Evolutionary conservation across 805 yeast species (phyloP).

Genomic region (Saccharomycopsis sp.): DNA sequence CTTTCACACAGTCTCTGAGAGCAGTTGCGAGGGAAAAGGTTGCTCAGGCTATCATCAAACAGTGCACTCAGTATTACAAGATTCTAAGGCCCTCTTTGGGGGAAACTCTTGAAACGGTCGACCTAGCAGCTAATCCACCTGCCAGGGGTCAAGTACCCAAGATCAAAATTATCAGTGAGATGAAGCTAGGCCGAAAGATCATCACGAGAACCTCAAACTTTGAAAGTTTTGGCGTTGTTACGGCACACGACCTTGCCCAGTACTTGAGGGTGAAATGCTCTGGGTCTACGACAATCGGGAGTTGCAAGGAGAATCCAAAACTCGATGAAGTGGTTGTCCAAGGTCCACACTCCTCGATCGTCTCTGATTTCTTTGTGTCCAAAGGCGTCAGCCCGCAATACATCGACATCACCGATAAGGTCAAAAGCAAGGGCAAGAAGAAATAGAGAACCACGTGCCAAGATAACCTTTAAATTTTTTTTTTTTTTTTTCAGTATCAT

Average conservation of each 20-base stretch:
- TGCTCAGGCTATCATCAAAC: slow-evolving; percentile 36
- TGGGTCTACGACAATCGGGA: slow-evolving; percentile 74
- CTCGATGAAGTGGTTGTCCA: slow-evolving; percentile 72
- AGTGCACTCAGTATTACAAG: slow-evolving; percentile 42
- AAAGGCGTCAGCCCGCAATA: slow-evolving; percentile 58
- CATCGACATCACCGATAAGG: slow-evolving; percentile 57
- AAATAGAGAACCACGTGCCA: neutral
- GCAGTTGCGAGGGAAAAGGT: slow-evolving; percentile 30
- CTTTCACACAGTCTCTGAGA: neutral
- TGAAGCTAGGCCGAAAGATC: slow-evolving; percentile 72
- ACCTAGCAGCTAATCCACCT: slow-evolving; percentile 28
- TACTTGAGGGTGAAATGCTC: slow-evolving; percentile 74
- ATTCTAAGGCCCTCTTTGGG: slow-evolving; percentile 32
- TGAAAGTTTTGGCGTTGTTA: slow-evolving; percentile 55
- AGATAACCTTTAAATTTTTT: neutral
- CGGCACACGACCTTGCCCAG: slow-evolving; percentile 52
- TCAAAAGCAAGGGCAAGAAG: slow-evolving; percentile 7
- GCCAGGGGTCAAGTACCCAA: slow-evolving; percentile 61
- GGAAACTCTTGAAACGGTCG: slow-evolving; percentile 34
- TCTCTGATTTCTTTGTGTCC: slow-evolving; percentile 46
- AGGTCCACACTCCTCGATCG: slow-evolving; percentile 71
- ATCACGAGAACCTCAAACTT: slow-evolving; percentile 66
- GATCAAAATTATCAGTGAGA: slow-evolving; percentile 58
- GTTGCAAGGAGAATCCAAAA: slow-evolving; percentile 45
- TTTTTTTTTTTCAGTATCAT: neutral